phyloP scores from a whole-genome alignment of 2,329 filamentous ascomycete species.

The Venturiaceae sp. region DNA sequence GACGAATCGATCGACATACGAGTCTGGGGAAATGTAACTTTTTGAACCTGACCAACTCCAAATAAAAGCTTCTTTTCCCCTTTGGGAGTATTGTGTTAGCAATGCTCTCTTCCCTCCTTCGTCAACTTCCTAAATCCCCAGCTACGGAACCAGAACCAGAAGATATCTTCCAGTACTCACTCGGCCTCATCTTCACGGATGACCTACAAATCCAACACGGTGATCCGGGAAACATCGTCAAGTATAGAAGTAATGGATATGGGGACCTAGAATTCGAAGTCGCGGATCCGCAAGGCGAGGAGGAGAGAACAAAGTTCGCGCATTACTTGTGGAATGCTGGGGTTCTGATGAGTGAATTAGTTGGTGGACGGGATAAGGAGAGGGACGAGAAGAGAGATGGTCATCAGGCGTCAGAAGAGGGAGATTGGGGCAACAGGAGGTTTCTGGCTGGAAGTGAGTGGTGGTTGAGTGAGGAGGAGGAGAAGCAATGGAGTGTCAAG shows the following conservation, averaged over 20 bases:
- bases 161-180: slow-evolving; percentile 49
- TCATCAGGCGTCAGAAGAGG: slow-evolving; percentile 10
- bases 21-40: too few relatives aligned
- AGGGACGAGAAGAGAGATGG: slow-evolving; percentile 11
- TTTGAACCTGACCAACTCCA: too few relatives aligned
- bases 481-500: slow-evolving; percentile 34
- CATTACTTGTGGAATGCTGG: slow-evolving; percentile 66
- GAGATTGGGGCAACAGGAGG: slow-evolving; percentile 14
- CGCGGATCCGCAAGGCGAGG: slow-evolving; percentile 39
- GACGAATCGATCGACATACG: too few relatives aligned
- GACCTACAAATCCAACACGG: slow-evolving; percentile 59
- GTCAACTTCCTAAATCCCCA: neutral
- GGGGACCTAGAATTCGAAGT: slow-evolving; percentile 30
- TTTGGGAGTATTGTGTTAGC: too few relatives aligned
- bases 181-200: slow-evolving; percentile 58
- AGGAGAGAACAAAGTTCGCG: slow-evolving; percentile 52
- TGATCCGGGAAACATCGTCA: slow-evolving; percentile 46
- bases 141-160: slow-evolving; percentile 33
- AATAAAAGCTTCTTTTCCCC: too few relatives aligned
- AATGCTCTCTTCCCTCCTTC: slow-evolving; percentile 6
- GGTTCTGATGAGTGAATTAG: slow-evolving; percentile 33
- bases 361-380: slow-evolving; percentile 20
- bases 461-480: slow-evolving; percentile 23
- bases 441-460: slow-evolving; percentile 27
- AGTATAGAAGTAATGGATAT: slow-evolving; percentile 36